phyloP scores from a whole-genome alignment of 2,329 filamentous ascomycete genomes.

The Fusarium nematophilum region DNA sequence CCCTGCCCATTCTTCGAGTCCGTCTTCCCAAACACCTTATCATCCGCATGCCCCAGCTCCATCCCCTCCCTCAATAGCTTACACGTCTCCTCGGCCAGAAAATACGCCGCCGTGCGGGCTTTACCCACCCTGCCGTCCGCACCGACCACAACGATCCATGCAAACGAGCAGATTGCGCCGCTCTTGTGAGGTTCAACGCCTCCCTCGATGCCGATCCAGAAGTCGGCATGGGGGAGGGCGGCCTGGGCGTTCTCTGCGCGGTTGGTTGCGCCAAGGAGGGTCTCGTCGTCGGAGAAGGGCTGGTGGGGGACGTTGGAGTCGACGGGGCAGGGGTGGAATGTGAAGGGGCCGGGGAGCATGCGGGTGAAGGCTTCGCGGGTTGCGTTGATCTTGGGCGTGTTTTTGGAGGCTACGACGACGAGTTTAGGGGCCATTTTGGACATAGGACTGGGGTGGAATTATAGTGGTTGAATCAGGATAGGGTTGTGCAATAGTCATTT shows the following conservation, averaged over 20 bases:
- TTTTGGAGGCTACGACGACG: constrained; percentile 52
- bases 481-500: no score
- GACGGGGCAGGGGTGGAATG: constrained; percentile 46
- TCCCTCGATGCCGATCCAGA: constrained; percentile 56
- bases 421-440: background rate
- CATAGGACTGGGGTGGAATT: no score
- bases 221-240: constrained; percentile 48
- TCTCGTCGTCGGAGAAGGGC: constrained; percentile 53
- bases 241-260: constrained; percentile 49
- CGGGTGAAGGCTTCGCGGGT: constrained; percentile 49
- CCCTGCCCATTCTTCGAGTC: constrained; percentile 54
- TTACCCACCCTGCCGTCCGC: constrained; percentile 47
- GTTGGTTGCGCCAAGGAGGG: constrained; percentile 53
- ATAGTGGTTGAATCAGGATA: no score
- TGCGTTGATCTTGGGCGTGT: constrained; percentile 55
- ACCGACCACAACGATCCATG: constrained; percentile 52
- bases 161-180: constrained; percentile 50
- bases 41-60: constrained; percentile 55
- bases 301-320: constrained; percentile 54
- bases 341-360: constrained; percentile 49
- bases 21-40: constrained; percentile 50
- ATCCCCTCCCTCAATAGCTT: constrained; percentile 50
- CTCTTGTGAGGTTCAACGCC: constrained; percentile 50
- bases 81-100: constrained; percentile 52
- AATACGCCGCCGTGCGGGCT: constrained; percentile 53